phyloP scores from a whole-genome alignment of 352 stramenopile genomes.

The Pythium sukuiense region DNA sequence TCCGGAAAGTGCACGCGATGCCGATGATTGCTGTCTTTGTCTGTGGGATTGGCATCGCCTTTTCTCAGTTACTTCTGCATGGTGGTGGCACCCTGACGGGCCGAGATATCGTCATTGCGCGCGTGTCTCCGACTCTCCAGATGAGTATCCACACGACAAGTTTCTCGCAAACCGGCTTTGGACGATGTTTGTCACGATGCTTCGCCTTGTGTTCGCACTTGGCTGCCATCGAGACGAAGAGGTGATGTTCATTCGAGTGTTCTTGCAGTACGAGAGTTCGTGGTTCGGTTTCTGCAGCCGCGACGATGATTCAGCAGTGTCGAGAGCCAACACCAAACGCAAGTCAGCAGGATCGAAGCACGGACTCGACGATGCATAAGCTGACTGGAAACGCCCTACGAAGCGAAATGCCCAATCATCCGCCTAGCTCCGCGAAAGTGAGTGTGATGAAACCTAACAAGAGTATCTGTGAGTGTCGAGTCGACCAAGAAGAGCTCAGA shows the following conservation, averaged over 20 bases:
- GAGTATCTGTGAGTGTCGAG: too few relatives aligned
- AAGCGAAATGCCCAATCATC: too few relatives aligned
- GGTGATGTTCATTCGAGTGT: constrained; percentile 6
- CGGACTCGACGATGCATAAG: background rate
- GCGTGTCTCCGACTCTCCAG: background rate
- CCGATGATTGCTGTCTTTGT: background rate
- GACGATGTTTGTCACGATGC: constrained; percentile 5
- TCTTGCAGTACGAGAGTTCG: background rate
- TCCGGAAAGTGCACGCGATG: constrained; percentile 4
- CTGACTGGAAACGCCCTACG: too few relatives aligned
- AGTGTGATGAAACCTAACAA: too few relatives aligned
- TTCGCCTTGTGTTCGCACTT: constrained; percentile 10
- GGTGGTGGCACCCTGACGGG: background rate
- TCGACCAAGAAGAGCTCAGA: too few relatives aligned
- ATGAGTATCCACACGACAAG: background rate
- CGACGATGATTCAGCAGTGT: background rate
- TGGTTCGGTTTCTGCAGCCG: background rate
- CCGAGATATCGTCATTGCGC: background rate
- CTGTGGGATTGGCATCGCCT: background rate
- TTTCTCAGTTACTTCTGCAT: background rate
- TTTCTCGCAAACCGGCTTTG: constrained; percentile 2
- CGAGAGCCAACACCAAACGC: background rate
- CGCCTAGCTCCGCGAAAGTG: too few relatives aligned
- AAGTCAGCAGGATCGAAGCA: background rate
- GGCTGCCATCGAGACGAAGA: constrained; percentile 1